Conservation (phyloP, 371 early-diverging fungal species). For the Mortierella sp. region DNA sequence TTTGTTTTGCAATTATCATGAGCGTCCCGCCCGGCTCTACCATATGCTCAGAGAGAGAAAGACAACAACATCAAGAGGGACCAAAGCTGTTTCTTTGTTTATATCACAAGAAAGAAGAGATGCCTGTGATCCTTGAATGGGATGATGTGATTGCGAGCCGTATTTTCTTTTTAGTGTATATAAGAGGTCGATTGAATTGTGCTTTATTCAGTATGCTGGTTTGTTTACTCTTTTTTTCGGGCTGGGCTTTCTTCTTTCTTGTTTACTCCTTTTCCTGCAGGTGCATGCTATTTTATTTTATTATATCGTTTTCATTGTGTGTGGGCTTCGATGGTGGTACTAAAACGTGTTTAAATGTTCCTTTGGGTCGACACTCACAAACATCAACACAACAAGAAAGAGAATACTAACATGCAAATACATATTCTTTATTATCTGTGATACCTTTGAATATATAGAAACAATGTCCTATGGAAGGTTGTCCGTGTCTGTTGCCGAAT, state of each 20-base stretch:
- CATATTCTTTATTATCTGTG: neutral
- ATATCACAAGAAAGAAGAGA: neutral
- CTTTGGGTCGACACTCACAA: neutral
- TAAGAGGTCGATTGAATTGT: conserved; percentile 2
- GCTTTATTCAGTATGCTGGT: conserved; percentile 4
- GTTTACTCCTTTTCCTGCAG: conserved; percentile 6
- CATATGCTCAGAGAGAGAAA: conserved; percentile 6
- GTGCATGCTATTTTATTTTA: conserved; percentile 5
- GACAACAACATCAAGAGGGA: neutral
- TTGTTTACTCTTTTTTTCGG: conserved; percentile 5
- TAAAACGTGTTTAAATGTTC: conserved; percentile 11
- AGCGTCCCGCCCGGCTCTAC: neutral
- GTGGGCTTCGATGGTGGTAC: neutral
- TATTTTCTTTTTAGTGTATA: neutral
- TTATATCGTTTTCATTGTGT: neutral
- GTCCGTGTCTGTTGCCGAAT: conserved; percentile 35
- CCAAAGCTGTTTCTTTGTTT: neutral
- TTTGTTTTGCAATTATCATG: neutral
- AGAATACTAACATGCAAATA: neutral
- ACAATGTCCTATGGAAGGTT: conserved; percentile 44
- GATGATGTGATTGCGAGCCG: conserved; percentile 9
- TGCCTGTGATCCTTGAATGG: conserved; percentile 8
- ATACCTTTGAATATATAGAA: conserved; percentile 4
- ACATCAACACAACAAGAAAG: neutral
- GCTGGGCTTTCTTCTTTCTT: neutral